Base-by-base conservation (phyloP, 1,284 basidiomycete species). In the Pyrrhoderma noxium region DNA sequence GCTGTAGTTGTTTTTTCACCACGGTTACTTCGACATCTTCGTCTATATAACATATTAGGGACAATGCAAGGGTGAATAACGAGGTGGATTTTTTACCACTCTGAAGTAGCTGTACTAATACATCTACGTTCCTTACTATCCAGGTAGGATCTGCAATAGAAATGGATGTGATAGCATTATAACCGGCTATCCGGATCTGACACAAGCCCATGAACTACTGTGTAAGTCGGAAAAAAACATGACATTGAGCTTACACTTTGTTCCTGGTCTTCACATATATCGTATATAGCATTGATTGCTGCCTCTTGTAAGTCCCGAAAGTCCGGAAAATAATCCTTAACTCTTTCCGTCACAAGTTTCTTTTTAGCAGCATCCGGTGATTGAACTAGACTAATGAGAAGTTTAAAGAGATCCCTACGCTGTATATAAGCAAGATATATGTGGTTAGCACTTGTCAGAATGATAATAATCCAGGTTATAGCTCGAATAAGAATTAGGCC, bases 71-170 rank as follows among this genome's bases (percentile, higher is more conserved):
- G 47, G 38, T 40, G 38, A 16, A 8, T 40, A 5, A 37, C n/a
- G 19, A 14, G 23, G 3, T 16, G 16, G 2, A 35, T 9, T 34
- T 22, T 80, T 61, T 61, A 85, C 83, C 83, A 58, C 78, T 82
- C 64, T 86, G 85, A 3, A 86, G 70, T n/a, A 86, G 64, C 56
- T 86, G 83, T 14, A 87, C 71, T 25, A 86, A 67, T 3, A 86
- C 83, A 63, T 86, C 83, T 1, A 79, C 78, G 62, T 86, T 86
- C 54, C 83, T 66, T 64, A 80, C 79, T 41, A 85, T 70, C 76
- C 76, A 80, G 60, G 75, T 79, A 43, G 62, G 67, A 53, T 80
- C 73, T 49, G 69, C 71, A 47, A 62, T 72, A n/a, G 84, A 86
- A n/a, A 85, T 71, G 25, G 73, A 66, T 0, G 75, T 76, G 50